Percentiles rank a stretch among this genome's conserved stretches.
These are phyloP conservation scores for Agrostemma githago DNA, from an alignment of 148 eudicot species.

Conservation along the genomic window DNA sequence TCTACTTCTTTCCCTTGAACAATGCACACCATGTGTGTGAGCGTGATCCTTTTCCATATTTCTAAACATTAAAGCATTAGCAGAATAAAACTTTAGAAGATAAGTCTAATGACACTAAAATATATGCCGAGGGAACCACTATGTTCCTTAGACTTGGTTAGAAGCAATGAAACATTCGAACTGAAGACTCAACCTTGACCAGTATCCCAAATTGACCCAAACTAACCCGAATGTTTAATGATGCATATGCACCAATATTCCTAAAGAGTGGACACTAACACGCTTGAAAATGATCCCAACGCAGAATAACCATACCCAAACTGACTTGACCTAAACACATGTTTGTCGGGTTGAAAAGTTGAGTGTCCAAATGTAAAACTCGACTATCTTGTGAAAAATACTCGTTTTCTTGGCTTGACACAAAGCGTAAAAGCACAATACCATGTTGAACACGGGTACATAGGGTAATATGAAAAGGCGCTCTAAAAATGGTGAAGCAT, in stretches of 20 bases:
- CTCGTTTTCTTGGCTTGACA: not conserved
- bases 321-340: no score
- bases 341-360: not conserved
- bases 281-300: no score
- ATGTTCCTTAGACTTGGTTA: not conserved
- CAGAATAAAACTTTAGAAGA: not conserved
- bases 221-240: no score
- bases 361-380: not conserved
- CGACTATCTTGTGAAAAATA: not conserved
- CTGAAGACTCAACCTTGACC: no score
- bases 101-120: not conserved
- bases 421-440: not conserved
- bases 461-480: not conserved
- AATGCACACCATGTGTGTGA: constrained; percentile 51
- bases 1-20: constrained; percentile 85
- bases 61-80: constrained; percentile 29
- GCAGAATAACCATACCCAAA: no score
- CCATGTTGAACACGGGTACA: not conserved
- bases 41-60: constrained; percentile 33
- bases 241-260: no score
- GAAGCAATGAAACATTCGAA: not conserved
- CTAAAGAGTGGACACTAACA: no score
- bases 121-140: not conserved
- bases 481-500: not conserved
- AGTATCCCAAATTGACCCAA: no score